phyloP scores from a whole-genome alignment of 192 early-diverging fungal species.

The Backusella tarrabulga region DNA sequence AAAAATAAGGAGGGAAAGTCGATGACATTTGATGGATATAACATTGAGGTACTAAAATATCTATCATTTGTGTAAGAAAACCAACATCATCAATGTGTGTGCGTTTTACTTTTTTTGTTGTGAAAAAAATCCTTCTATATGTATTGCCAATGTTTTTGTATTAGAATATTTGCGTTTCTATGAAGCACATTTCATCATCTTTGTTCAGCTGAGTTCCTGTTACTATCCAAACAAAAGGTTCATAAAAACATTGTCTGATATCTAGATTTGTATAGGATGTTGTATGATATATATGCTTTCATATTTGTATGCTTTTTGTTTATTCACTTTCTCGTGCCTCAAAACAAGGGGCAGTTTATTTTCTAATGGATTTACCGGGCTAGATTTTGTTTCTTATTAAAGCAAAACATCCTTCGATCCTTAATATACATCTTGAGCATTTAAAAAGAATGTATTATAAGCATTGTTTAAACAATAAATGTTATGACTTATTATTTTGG shows the following conservation, averaged over 20 bases:
- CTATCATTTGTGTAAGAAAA: neutral
- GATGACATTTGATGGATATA: neutral
- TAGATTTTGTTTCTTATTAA: neutral
- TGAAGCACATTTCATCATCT: neutral
- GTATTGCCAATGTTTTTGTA: neutral
- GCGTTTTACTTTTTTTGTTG: neutral
- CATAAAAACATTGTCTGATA: neutral
- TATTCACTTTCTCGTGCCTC: neutral
- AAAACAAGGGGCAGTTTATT: neutral
- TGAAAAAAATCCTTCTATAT: no score
- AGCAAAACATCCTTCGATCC: neutral
- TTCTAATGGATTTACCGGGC: neutral
- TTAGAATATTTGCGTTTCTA: neutral
- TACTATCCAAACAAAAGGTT: neutral
- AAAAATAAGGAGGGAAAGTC: no score
- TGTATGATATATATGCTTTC: no score
- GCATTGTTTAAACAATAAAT: no score
- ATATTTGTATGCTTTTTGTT: neutral
- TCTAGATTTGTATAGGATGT: no score
- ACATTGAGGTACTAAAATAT: neutral
- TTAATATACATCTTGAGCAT: no score
- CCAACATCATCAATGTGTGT: neutral
- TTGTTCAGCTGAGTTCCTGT: neutral
- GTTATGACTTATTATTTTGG: no score
- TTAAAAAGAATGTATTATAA: no score